These are phyloP conservation scores for Nemophila menziesii DNA, from an alignment of 257 asterid genomes.

Conservation along the genomic window DNA sequence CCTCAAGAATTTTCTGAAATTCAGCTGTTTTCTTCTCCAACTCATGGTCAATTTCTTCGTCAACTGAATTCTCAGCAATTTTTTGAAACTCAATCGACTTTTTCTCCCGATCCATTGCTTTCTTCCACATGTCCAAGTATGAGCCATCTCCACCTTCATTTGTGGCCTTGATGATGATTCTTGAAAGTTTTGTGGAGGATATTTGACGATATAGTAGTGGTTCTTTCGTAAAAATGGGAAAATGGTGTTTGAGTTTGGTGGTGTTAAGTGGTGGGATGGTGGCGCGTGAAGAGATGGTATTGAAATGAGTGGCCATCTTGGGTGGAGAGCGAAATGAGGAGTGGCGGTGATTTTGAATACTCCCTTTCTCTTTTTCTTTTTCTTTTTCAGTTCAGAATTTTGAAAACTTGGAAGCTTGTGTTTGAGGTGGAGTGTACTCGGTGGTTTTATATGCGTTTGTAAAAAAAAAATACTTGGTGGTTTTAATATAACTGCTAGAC, in stretches of 20 bases:
- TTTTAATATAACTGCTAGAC: too few relatives aligned
- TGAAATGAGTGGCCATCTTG: conserved; percentile 52
- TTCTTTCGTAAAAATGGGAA: conserved; percentile 13
- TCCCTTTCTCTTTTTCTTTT: neutral
- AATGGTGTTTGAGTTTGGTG: conserved; percentile 17
- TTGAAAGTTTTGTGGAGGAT: conserved; percentile 3
- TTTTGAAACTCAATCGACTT: conserved; percentile 48
- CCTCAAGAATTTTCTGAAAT: conserved; percentile 63
- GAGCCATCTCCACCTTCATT: conserved; percentile 38
- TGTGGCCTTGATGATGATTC: conserved; percentile 23
- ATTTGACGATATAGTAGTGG: conserved; percentile 8
- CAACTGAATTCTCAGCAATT: conserved; percentile 25
- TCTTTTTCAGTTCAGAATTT: too few relatives aligned
- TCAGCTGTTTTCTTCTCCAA: conserved; percentile 49
- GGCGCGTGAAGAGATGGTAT: conserved; percentile 38
- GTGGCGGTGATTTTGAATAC: conserved; percentile 9
- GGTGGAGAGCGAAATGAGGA: neutral
- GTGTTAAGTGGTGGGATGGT: conserved; percentile 18
- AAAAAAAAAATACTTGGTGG: too few relatives aligned
- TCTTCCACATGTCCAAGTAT: conserved; percentile 89
- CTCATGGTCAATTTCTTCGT: conserved; percentile 21
- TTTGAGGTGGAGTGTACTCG: conserved; percentile 9
- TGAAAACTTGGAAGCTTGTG: conserved; percentile 12
- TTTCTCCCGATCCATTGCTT: conserved; percentile 58
- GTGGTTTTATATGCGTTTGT: neutral